These are phyloP conservation scores for Hymenotorrendiella dingleyae DNA, from an alignment of 2,329 filamentous ascomycete species.

Conservation along the genomic window DNA sequence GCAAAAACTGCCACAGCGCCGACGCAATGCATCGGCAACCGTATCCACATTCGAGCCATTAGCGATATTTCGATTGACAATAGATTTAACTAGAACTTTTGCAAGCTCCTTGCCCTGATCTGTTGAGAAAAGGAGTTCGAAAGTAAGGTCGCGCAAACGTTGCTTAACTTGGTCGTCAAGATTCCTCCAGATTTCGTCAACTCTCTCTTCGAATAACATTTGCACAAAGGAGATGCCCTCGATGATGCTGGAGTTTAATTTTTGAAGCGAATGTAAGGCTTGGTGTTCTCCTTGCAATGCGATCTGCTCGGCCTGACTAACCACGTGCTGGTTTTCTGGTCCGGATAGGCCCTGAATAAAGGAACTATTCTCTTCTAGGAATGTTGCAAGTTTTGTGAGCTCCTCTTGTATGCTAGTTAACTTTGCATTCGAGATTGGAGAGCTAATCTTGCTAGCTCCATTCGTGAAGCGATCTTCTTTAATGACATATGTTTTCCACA, in stretches of 20 bases:
- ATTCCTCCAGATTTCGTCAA: constrained; percentile 77
- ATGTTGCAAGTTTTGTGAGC: constrained; percentile 70
- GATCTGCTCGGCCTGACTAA: constrained; percentile 83
- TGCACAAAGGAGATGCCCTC: constrained; percentile 96
- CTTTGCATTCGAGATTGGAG: constrained; percentile 62
- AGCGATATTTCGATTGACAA: constrained; percentile 95
- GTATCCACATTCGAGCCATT: constrained; percentile 97
- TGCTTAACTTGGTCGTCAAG: constrained; percentile 66
- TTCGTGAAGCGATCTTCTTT: constrained; percentile 40
- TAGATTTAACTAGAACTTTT: constrained; percentile 91
- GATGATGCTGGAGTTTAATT: constrained; percentile 82
- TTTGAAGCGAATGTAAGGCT: constrained; percentile 78
- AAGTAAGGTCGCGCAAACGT: constrained; percentile 72
- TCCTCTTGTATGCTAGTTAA: constrained; percentile 73
- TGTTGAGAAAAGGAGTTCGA: constrained; percentile 79
- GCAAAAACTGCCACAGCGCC: constrained; percentile 94
- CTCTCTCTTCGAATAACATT: constrained; percentile 88
- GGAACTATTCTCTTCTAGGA: constrained; percentile 79
- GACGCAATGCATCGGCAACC: constrained; percentile 85
- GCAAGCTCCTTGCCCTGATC: constrained; percentile 78
- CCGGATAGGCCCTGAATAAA: constrained; percentile 94
- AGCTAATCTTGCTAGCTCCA: constrained; percentile 57
- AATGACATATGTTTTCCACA: constrained; percentile 81
- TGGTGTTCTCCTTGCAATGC: constrained; percentile 92
- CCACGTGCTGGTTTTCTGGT: constrained; percentile 70